Evolutionary conservation across 495 filamentous ascomycete species (phyloP).

Genomic region (Jackrogersella minutella): DNA sequence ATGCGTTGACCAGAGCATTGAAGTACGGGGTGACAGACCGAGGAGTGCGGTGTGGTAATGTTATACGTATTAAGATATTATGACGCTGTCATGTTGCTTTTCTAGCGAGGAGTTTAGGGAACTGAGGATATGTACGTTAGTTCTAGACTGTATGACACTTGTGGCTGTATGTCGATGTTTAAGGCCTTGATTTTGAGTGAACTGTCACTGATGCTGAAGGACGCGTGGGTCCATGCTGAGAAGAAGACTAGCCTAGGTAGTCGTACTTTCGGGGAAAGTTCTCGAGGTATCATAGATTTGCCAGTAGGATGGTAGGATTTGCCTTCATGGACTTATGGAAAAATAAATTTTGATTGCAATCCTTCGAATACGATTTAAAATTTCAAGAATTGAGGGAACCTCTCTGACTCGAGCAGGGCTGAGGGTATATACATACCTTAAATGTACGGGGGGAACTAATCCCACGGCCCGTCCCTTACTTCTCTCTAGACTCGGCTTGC

Average conservation of each 20-base stretch:
- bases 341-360: no score
- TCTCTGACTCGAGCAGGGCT: neutral
- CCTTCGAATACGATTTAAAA: no score
- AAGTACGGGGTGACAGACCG: constrained; percentile 1
- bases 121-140: neutral
- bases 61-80: neutral
- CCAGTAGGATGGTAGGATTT: neutral
- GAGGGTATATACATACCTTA: neutral
- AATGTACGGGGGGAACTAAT: neutral
- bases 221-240: neutral
- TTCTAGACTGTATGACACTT: neutral
- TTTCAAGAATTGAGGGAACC: neutral
- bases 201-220: neutral
- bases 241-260: neutral
- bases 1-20: constrained; percentile 11
- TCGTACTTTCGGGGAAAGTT: neutral
- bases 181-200: neutral
- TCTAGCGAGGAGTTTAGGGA: constrained; percentile 25
- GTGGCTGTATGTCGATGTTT: neutral
- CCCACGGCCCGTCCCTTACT: neutral
- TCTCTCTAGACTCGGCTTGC: constrained; percentile 24
- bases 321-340: neutral
- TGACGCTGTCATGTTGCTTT: constrained; percentile 6
- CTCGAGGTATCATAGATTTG: neutral
- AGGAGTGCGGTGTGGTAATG: constrained; percentile 26